Evolutionary conservation across 2,329 filamentous ascomycete genomes (phyloP).

Genomic region (Polychaeton citri): DNA sequence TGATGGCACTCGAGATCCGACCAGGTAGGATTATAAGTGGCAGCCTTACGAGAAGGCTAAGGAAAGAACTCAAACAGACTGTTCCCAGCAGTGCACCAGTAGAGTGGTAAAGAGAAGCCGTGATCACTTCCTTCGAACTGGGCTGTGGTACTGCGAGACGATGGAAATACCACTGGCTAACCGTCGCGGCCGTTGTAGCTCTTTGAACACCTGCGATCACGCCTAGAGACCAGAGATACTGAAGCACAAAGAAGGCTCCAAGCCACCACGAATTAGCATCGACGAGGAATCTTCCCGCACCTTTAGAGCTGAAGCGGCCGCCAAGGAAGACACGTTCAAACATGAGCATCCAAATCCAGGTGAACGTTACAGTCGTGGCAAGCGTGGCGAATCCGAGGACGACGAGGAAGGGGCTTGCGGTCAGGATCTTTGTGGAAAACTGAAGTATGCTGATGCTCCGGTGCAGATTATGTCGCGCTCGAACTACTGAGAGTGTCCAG

Average conservation of each 20-base stretch:
- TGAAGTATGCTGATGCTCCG: slow-evolving; percentile 82
- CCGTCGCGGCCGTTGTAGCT: slow-evolving; percentile 82
- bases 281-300: slow-evolving; percentile 59
- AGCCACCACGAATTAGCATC: slow-evolving; percentile 88
- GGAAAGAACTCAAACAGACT: slow-evolving; percentile 73
- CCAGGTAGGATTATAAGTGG: slow-evolving; percentile 74
- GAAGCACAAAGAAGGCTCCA: slow-evolving; percentile 77
- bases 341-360: slow-evolving; percentile 94
- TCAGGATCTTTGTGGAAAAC: slow-evolving; percentile 78
- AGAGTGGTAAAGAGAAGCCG: slow-evolving; percentile 70
- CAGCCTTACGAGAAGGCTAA: slow-evolving; percentile 68
- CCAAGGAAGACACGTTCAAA: slow-evolving; percentile 90
- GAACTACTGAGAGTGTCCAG: slow-evolving; percentile 75
- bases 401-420: slow-evolving; percentile 71
- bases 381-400: slow-evolving; percentile 71
- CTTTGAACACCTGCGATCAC: slow-evolving; percentile 81
- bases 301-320: slow-evolving; percentile 54
- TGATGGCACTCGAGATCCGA: slow-evolving; percentile 54
- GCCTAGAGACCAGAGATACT: slow-evolving; percentile 90
- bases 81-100: slow-evolving; percentile 81
- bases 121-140: slow-evolving; percentile 66
- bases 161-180: slow-evolving; percentile 99
- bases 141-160: slow-evolving; percentile 68
- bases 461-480: slow-evolving; percentile 64
- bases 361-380: slow-evolving; percentile 67